Evolutionary conservation across 352 stramenopile genomes (phyloP), one percentile per base, ranked within the genome.

Genomic region (Phytopythium litorale): DNA sequence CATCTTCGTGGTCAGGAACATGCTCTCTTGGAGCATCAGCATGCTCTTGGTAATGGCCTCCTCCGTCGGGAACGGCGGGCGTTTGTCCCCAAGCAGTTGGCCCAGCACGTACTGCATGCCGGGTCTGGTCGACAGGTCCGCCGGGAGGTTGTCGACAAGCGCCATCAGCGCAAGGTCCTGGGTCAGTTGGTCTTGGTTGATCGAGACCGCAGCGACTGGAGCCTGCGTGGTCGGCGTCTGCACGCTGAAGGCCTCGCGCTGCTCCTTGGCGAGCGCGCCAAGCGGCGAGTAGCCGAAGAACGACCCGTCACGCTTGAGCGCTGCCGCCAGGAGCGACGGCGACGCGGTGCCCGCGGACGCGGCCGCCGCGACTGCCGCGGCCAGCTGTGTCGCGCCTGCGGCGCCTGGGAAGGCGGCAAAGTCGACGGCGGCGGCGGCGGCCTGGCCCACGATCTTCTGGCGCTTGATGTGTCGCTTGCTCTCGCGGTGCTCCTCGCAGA

Each of bases 401-500:
- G 60, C 62, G 15, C 55, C 55, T 2, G 55, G 37, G 38, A 60
- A 60, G 6, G 21, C 53, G 7, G 53, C 33, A 48, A 88, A 79
- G 56, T 92, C 82, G 7, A 69, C 70, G 4, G 57, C 60, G 16
- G 46, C 48, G 1, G 59, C 23, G 40, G 43, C 52, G 3, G 64
- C 45, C 32, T 85, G 74, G 13, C 82, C 66, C 15, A 79, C 71
- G 56, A 88, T 56, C 67, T 91, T 93, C 62, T 91, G 84, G 16
- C 82, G 76, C 71, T 93, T 93, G 35, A 85, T 43, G n/a, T 78
- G 72, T 53, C 84, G 84, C 68, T 93, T 93, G 62, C 66, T 85
- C 70, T 93, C 82, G 56, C 84, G 82, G 56, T 93, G 78, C 55
- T 93, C 81, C 54, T 93, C 84, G 63, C 84, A 93, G 18, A 88